A percentile compares a stretch with the other conserved stretches of the same genome.
These are phyloP conservation scores for Neopestalotiopsis sp. DNA, from an alignment of 2,329 filamentous ascomycete species.

Conservation along the genomic window DNA sequence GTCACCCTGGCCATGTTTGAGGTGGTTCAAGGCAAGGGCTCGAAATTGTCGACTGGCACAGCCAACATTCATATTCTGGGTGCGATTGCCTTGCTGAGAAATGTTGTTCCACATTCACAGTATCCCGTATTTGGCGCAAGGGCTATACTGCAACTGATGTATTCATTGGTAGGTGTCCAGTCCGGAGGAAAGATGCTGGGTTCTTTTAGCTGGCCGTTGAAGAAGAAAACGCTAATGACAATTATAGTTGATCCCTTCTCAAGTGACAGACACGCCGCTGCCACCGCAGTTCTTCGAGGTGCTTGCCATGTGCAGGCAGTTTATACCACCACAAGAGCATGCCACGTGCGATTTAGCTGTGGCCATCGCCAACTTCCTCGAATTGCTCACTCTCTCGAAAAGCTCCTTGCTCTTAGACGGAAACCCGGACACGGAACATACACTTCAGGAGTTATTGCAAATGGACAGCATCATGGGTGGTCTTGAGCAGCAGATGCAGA, in stretches of 20 bases:
- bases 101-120: slow-evolving; percentile 45
- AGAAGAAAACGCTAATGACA: slow-evolving; percentile 5
- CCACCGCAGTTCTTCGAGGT: slow-evolving; percentile 51
- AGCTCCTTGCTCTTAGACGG: slow-evolving; percentile 44
- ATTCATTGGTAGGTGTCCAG: slow-evolving; percentile 53
- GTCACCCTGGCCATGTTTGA: slow-evolving; percentile 67
- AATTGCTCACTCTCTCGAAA: slow-evolving; percentile 43
- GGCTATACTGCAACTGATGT: slow-evolving; percentile 60
- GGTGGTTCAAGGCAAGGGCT: slow-evolving; percentile 51
- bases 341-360: slow-evolving; percentile 48
- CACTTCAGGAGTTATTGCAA: slow-evolving; percentile 45
- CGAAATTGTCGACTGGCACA: slow-evolving; percentile 50
- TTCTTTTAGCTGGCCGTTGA: too few species aligned
- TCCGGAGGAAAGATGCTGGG: neutral
- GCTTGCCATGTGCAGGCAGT: slow-evolving; percentile 42
- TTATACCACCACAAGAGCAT: slow-evolving; percentile 42
- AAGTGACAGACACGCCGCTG: slow-evolving; percentile 44
- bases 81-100: slow-evolving; percentile 62
- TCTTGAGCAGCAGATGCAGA: slow-evolving; percentile 43
- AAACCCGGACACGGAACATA: slow-evolving; percentile 36
- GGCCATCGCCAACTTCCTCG: slow-evolving; percentile 45
- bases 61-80: slow-evolving; percentile 66
- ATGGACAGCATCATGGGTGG: slow-evolving; percentile 46
- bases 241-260: slow-evolving; percentile 50
- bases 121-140: slow-evolving; percentile 51